Conservation (phyloP, 2,329 filamentous ascomycete species). For the Lasiodiplodia sp. region DNA sequence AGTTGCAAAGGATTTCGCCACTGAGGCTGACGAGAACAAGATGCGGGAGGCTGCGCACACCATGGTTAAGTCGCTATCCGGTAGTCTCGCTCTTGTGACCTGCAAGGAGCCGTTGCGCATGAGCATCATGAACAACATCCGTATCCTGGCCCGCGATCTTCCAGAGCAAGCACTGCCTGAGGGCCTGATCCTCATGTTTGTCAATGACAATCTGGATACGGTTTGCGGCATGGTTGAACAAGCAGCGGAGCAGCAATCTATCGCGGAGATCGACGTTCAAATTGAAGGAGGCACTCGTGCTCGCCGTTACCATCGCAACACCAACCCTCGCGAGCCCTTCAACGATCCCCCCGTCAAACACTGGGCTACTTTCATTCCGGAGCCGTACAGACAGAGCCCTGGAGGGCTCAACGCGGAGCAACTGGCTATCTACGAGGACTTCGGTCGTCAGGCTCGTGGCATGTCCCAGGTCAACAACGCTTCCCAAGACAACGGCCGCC, state of each 20-base stretch:
- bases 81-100: slow-evolving; percentile 93
- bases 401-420: slow-evolving; percentile 88
- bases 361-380: slow-evolving; percentile 93
- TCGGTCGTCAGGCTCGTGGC: slow-evolving; percentile 83
- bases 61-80: slow-evolving; percentile 94
- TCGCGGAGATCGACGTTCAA: slow-evolving; percentile 94
- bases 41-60: slow-evolving; percentile 86
- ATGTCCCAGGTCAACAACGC: slow-evolving; percentile 62
- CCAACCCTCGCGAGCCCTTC: slow-evolving; percentile 83
- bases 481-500: slow-evolving; percentile 66
- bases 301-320: slow-evolving; percentile 76
- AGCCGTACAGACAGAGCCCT: slow-evolving; percentile 87
- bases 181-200: slow-evolving; percentile 96
- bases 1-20: slow-evolving; percentile 94
- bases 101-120: slow-evolving; percentile 96
- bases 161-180: slow-evolving; percentile 81
- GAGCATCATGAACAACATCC: slow-evolving; percentile 97
- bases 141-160: slow-evolving; percentile 74
- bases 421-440: slow-evolving; percentile 95
- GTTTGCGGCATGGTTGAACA: slow-evolving; percentile 95
- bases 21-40: slow-evolving; percentile 87
- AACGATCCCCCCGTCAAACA: slow-evolving; percentile 82
- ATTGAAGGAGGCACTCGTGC: slow-evolving; percentile 81
- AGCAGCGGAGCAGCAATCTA: slow-evolving; percentile 89
- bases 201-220: slow-evolving; percentile 94